Conservation (phyloP, 2,329 filamentous ascomycete genomes). For the Calonectria hawksworthii region DNA sequence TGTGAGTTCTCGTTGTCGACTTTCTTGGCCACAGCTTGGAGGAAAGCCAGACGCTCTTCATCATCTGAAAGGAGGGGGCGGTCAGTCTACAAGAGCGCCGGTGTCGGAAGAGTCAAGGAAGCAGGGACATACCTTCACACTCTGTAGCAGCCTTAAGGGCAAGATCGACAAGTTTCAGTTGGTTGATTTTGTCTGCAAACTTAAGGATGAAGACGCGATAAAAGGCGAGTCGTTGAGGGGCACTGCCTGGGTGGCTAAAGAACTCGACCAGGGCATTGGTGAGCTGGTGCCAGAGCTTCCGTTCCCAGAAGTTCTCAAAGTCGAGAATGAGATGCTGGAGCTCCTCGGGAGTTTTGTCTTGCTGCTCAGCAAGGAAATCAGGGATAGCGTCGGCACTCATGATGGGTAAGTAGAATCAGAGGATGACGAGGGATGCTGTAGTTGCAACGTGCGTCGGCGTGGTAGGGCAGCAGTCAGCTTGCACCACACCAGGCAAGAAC, state of each 20-base stretch:
- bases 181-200: conserved; percentile 99
- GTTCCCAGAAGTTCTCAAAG: conserved; percentile 98
- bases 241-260: conserved; percentile 87
- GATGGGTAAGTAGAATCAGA: conserved; percentile 38
- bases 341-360: conserved; percentile 88
- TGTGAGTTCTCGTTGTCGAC: conserved; percentile 94
- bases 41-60: conserved; percentile 86
- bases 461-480: conserved; percentile 42
- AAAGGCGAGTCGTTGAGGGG: conserved; percentile 86
- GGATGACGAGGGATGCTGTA: conserved; percentile 18
- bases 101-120: conserved; percentile 11
- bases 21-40: conserved; percentile 85
- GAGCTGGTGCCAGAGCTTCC: conserved; percentile 99
- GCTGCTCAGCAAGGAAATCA: conserved; percentile 92
- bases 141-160: conserved; percentile 89
- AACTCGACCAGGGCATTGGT: conserved; percentile 90
- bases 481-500: conserved; percentile 31
- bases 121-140: conserved; percentile 76
- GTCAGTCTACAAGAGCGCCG: conserved; percentile 28
- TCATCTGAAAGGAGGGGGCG: conserved; percentile 72
- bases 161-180: conserved; percentile 94
- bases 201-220: conserved; percentile 96
- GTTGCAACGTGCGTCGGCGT: conserved; percentile 26
- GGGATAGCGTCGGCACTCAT: conserved; percentile 93
- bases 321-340: conserved; percentile 89